Conservation (phyloP, 352 stramenopile species). For the Phytophthora hybrid region DNA sequence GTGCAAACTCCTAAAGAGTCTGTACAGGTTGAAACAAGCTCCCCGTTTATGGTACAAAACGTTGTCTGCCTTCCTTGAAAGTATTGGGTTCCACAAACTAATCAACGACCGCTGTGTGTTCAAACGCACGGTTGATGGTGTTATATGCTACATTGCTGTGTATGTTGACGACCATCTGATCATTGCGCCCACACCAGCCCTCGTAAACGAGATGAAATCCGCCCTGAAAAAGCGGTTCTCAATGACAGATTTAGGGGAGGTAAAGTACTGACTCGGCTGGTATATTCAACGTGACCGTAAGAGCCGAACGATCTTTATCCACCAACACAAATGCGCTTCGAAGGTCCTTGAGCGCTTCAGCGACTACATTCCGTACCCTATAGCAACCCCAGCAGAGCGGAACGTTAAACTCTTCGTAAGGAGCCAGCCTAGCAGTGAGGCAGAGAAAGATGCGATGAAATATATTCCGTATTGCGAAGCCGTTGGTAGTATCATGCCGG, state of each 20-base stretch:
- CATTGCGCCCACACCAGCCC: no score
- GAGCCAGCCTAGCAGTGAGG: neutral
- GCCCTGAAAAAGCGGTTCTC: no score
- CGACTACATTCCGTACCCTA: slow-evolving; percentile 2
- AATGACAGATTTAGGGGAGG: no score
- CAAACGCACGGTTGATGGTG: no score
- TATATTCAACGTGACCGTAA: no score
- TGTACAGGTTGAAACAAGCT: slow-evolving; percentile 31
- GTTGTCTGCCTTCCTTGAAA: slow-evolving; percentile 12
- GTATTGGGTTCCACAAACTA: slow-evolving; percentile 15
- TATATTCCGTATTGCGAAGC: slow-evolving; percentile 4
- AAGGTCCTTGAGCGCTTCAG: no score
- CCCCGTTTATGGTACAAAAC: slow-evolving; percentile 23
- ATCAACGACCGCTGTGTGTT: slow-evolving; percentile 15
- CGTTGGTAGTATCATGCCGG: slow-evolving; percentile 28
- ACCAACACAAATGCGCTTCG: neutral
- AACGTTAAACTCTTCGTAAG: slow-evolving; percentile 9
- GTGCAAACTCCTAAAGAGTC: slow-evolving; percentile 24
- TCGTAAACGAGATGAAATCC: no score
- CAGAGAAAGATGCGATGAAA: slow-evolving; percentile 6
- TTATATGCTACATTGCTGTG: no score
- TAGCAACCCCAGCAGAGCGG: slow-evolving; percentile 19
- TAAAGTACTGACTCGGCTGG: no score
- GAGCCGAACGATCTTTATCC: slow-evolving; percentile 28
- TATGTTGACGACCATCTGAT: no score